Evolutionary conservation across 306 rosid genomes (phyloP).

Genomic region (Lathyrus aphaca): DNA sequence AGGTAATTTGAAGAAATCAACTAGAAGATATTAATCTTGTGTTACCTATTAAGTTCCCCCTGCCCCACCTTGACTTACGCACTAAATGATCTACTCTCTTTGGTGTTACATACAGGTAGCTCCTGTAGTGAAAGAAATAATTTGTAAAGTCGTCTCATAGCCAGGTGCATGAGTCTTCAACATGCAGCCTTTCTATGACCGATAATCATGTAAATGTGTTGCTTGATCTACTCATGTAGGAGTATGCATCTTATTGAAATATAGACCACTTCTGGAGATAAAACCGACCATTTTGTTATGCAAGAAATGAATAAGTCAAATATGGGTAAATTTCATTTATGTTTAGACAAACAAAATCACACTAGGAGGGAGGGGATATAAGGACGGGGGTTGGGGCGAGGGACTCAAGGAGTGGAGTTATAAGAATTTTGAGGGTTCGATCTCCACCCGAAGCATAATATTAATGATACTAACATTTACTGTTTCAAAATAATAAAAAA

Average conservation of each 20-base stretch:
- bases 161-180: slow-evolving; percentile 59
- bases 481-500: not conserved
- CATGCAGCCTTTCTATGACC: slow-evolving; percentile 60
- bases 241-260: slow-evolving; percentile 29
- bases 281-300: slow-evolving; percentile 12
- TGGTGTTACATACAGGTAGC: slow-evolving; percentile 55
- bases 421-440: not conserved
- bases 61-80: slow-evolving; percentile 6
- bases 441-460: not conserved
- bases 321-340: slow-evolving; percentile 18
- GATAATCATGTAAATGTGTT: slow-evolving; percentile 43
- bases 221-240: slow-evolving; percentile 39
- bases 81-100: slow-evolving; percentile 50
- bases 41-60: slow-evolving; percentile 29
- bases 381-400: not conserved
- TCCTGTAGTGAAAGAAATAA: slow-evolving; percentile 51
- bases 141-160: slow-evolving; percentile 55
- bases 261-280: slow-evolving; percentile 15
- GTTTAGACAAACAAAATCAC: not conserved
- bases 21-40: not conserved
- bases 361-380: not conserved
- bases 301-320: not conserved
- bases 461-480: not conserved
- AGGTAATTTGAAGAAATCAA: slow-evolving; percentile 52
- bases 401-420: not conserved